Conservation (phyloP, 495 filamentous ascomycete genomes). For the Trichoderma parareesei region DNA sequence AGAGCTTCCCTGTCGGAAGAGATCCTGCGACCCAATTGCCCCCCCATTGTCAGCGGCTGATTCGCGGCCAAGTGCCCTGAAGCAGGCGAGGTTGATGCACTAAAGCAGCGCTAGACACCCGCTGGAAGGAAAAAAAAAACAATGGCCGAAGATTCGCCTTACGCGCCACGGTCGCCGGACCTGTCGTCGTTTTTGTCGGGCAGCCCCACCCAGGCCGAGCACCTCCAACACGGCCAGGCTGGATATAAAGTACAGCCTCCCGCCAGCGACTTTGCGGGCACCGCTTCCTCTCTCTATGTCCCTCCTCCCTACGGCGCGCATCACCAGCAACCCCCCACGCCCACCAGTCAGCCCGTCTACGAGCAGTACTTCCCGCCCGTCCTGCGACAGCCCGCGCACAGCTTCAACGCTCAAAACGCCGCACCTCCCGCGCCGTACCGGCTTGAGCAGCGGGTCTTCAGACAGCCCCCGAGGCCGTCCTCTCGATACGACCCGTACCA, state of each 20-base stretch:
- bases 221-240: slow-evolving; percentile 16
- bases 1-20: not conserved
- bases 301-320: slow-evolving; percentile 11
- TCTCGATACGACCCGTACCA: not conserved
- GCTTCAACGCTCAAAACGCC: slow-evolving; percentile 11
- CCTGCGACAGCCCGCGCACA: not conserved
- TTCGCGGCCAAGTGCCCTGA: not conserved
- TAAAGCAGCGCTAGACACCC: not conserved
- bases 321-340: not conserved
- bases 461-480: slow-evolving; percentile 9
- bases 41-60: not conserved
- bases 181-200: slow-evolving; percentile 42
- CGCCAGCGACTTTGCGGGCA: not conserved
- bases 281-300: not conserved
- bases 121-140: slow-evolving; percentile 22
- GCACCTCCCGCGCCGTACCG: not conserved
- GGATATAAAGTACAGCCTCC: slow-evolving; percentile 7
- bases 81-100: slow-evolving; percentile 6
- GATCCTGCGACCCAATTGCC: not conserved
- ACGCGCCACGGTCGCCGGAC: slow-evolving; percentile 50
- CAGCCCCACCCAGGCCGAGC: slow-evolving; percentile 11
- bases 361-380: slow-evolving; percentile 18
- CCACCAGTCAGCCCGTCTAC: not conserved
- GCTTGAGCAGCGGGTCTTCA: slow-evolving; percentile 12
- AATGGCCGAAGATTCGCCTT: slow-evolving; percentile 32